Conservation (phyloP, 257 asterid genomes). For the Haberlea rhodopensis region DNA sequence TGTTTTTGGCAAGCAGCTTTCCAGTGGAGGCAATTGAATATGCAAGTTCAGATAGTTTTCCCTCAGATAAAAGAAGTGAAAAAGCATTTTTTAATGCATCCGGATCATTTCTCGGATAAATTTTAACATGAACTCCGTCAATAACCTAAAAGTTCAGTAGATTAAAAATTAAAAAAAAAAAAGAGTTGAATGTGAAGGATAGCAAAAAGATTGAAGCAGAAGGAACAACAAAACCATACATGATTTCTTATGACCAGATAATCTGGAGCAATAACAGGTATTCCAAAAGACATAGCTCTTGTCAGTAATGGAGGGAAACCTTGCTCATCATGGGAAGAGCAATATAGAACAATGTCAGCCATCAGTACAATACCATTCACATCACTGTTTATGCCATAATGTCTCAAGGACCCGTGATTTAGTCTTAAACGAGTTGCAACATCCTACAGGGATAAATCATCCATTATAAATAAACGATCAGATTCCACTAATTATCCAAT, state of each 20-base stretch:
- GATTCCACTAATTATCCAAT: constrained; percentile 17
- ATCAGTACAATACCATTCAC: constrained; percentile 73
- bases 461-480: constrained; percentile 19
- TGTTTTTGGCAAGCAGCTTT: constrained; percentile 69
- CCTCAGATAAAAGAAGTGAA: constrained; percentile 61
- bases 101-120: constrained; percentile 55
- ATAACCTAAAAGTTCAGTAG: constrained; percentile 53
- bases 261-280: constrained; percentile 82
- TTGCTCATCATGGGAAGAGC: constrained; percentile 89
- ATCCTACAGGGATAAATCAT: constrained; percentile 47
- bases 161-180: constrained; percentile 10
- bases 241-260: constrained; percentile 61
- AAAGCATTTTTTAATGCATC: constrained; percentile 63
- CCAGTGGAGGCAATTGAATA: constrained; percentile 72
- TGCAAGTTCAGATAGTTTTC: constrained; percentile 62
- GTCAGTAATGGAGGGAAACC: constrained; percentile 79
- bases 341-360: constrained; percentile 86
- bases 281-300: constrained; percentile 92
- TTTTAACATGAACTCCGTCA: constrained; percentile 84
- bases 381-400: constrained; percentile 66
- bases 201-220: constrained; percentile 25
- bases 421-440: constrained; percentile 71
- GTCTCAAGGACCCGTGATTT: constrained; percentile 68
- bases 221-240: constrained; percentile 44
- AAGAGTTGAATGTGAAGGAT: constrained; percentile 23